Evolutionary conservation across 306 rosid genomes (phyloP), one percentile per base, ranked within the genome.

Genomic region (Parietaria judaica): DNA sequence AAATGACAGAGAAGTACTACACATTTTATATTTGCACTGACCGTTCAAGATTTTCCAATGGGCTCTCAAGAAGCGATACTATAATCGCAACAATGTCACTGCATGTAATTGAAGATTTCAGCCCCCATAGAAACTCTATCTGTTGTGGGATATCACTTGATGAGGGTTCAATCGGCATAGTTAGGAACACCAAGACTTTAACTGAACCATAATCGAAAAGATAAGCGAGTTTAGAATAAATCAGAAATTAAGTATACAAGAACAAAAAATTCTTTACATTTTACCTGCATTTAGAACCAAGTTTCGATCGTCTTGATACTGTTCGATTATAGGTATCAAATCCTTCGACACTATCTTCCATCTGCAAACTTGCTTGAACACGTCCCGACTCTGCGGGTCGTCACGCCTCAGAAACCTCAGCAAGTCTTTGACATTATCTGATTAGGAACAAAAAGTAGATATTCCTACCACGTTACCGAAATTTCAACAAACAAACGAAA

Each of bases 371-470:
- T 88, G 94, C 66, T 88, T 92, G 70, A 88, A 88, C 57, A 88
- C 98, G 23, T 82, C 88, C 2, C 96, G 90, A 5, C 80, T 70
- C 63, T 84, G 88, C 10, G 88, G 96, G 45, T 92, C 96, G 35
- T 92, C 98, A 3, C 98, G 95, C 69, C 98, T 75, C 83, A 92
- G 70, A 75, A 92, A 92, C 76, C 98, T 77, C 66, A 92, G 72
- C 74, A 92, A 77, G 77, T 92, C 98, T 70, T 92, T 92, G 71
- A 92, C 72, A 70, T 92, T 88, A 80, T 92, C 98, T 88, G 77
- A 66, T 17, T 11, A 11, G 14, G 15, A 58, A 9, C 3, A 61
- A 55, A 54, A 47, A 23, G 15, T 3, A n/a, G 11, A 38, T 10
- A 34, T 36, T 17, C 43, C 4, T 11, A 36, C 14, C 11, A 56